These are phyloP conservation scores for Immersiella caudata DNA, from an alignment of 495 filamentous ascomycete species.

Conservation along the genomic window DNA sequence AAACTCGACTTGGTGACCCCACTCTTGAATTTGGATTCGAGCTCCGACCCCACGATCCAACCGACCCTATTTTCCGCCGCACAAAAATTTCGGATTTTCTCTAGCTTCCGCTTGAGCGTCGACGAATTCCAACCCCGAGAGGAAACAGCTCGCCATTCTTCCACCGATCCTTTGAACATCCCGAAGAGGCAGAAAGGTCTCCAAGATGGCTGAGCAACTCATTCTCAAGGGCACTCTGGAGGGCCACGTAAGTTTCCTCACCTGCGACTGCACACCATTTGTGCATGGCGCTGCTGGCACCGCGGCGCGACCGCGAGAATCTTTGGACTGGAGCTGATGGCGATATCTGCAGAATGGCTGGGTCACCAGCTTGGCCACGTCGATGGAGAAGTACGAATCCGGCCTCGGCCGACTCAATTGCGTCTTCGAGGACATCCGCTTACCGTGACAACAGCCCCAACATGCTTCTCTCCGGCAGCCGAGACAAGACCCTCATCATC, in stretches of 20 bases:
- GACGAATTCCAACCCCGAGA: constrained; percentile 36
- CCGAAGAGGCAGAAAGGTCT: constrained; percentile 39
- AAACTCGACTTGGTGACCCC: constrained; percentile 7
- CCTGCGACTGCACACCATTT: constrained; percentile 8
- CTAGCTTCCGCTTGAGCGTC: constrained; percentile 31
- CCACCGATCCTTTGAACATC: constrained; percentile 38
- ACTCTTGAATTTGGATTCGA: constrained; percentile 2
- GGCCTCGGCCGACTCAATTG: constrained; percentile 18
- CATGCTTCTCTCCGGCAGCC: constrained; percentile 97
- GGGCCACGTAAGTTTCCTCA: constrained; percentile 72
- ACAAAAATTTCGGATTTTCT: constrained; percentile 45
- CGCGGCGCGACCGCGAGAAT: neutral
- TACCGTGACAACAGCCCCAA: constrained; percentile 73
- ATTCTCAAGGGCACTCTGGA: constrained; percentile 97
- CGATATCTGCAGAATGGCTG: constrained; percentile 57
- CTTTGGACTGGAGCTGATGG: constrained; percentile 18
- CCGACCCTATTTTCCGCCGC: constrained; percentile 44
- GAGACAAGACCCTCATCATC: constrained; percentile 99
- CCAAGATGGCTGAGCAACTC: constrained; percentile 89
- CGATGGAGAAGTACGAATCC: constrained; percentile 88
- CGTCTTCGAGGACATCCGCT: constrained; percentile 29
- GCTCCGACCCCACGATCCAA: constrained; percentile 31
- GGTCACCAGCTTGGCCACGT: constrained; percentile 91
- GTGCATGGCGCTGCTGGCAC: neutral
- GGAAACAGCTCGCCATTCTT: constrained; percentile 40